Percentiles rank a stretch among this genome's conserved stretches.
Conservation (phyloP, 1,284 basidiomycete genomes). For the Dichomitus squalens region DNA sequence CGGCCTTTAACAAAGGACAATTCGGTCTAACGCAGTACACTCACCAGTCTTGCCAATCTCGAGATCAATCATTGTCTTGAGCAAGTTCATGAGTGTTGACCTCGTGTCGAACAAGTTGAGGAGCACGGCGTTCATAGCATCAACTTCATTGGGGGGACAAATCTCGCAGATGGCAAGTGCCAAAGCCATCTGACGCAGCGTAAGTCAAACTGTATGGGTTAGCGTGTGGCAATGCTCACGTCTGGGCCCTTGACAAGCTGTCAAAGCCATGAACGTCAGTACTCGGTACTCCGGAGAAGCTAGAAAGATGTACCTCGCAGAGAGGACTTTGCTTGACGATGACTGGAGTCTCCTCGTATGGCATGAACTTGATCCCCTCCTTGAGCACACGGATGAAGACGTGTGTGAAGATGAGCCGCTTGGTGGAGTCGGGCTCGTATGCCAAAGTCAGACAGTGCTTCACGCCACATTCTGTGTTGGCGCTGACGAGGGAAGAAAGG, state of each 20-base stretch:
- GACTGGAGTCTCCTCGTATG: slow-evolving; percentile 55
- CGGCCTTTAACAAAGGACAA: background rate
- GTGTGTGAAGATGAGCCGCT: slow-evolving; percentile 83
- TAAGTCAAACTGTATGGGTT: slow-evolving; percentile 8
- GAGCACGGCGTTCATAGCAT: slow-evolving; percentile 84
- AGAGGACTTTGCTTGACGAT: slow-evolving; percentile 59
- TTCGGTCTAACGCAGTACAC: slow-evolving; percentile 2
- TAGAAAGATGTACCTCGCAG: slow-evolving; percentile 66
- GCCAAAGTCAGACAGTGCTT: slow-evolving; percentile 86
- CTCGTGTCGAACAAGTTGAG: slow-evolving; percentile 86
- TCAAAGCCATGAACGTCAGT: too few relatives aligned
- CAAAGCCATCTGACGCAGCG: slow-evolving; percentile 60
- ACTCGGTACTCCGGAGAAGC: too few relatives aligned
- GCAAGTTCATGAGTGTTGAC: slow-evolving; percentile 68
- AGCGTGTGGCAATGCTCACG: slow-evolving; percentile 42
- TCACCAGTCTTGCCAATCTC: slow-evolving; percentile 80
- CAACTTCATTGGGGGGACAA: slow-evolving; percentile 77
- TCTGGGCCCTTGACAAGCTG: slow-evolving; percentile 77
- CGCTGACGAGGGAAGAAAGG: slow-evolving; percentile 78
- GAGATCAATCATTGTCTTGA: slow-evolving; percentile 84
- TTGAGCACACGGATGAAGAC: slow-evolving; percentile 87
- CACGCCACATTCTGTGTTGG: slow-evolving; percentile 88
- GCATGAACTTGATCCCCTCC: slow-evolving; percentile 75
- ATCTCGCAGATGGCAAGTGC: slow-evolving; percentile 87
- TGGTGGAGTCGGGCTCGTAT: slow-evolving; percentile 74